Evolutionary conservation across 208 protist species (phyloP).

Genomic region (Trypanosomatidae sp.): DNA sequence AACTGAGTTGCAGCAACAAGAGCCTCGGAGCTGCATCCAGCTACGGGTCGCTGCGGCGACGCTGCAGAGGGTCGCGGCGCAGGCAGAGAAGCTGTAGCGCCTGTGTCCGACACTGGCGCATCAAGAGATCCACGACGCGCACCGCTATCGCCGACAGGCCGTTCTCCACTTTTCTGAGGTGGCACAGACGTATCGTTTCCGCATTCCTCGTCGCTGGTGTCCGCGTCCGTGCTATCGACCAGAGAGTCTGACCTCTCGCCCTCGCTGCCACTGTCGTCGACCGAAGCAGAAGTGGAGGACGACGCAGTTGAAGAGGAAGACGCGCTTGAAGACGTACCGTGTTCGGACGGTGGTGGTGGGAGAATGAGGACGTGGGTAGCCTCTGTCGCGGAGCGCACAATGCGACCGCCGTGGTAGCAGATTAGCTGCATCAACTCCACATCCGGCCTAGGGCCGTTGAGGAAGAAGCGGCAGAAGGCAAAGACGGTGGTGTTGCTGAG

Average conservation of each 20-base stretch:
- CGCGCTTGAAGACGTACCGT: conserved; percentile 3
- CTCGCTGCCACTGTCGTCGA: conserved; percentile 1
- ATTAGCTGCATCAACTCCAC: conserved; percentile 41
- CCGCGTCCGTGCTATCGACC: conserved; percentile 11
- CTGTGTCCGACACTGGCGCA: background rate
- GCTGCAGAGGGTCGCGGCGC: background rate
- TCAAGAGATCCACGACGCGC: background rate
- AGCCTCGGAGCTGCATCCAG: background rate
- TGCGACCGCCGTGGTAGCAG: conserved; percentile 43
- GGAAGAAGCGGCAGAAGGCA: conserved; percentile 58
- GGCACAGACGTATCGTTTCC: background rate
- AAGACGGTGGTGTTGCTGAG: conserved; percentile 50
- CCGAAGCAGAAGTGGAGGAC: conserved; percentile 10
- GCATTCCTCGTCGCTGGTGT: conserved; percentile 2
- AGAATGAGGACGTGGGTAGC: conserved; percentile 66
- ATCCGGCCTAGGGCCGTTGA: conserved; percentile 13
- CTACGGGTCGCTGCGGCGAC: background rate
- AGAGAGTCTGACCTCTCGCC: background rate
- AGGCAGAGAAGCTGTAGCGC: background rate
- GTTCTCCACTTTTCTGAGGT: background rate
- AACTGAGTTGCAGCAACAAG: background rate
- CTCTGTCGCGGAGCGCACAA: conserved; percentile 33
- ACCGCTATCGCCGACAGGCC: background rate
- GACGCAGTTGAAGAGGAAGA: conserved; percentile 17
- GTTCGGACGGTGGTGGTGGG: background rate